phyloP scores from a whole-genome alignment of 2,329 filamentous ascomycete species.

The Fusarium sp. region DNA sequence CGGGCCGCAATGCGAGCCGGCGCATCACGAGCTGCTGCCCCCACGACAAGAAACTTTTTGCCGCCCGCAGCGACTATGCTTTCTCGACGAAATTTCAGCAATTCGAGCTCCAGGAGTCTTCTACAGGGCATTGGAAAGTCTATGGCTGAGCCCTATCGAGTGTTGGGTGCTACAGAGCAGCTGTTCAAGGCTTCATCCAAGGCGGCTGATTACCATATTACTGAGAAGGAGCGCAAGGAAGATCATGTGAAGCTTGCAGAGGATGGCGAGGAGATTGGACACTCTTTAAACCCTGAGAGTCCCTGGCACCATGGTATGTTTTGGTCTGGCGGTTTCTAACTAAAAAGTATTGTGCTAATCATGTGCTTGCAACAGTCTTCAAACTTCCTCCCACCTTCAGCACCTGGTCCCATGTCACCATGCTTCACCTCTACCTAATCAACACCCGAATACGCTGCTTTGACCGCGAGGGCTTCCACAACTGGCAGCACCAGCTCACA shows the following conservation, averaged over 20 bases:
- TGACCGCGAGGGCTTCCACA: conserved; percentile 73
- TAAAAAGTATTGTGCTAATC: not conserved
- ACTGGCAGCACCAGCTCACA: conserved; percentile 89
- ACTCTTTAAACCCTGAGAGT: conserved; percentile 48
- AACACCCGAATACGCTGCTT: conserved; percentile 86
- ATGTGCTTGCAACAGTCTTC: conserved; percentile 68
- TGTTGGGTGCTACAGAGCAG: conserved; percentile 81
- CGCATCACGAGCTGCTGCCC: conserved; percentile 45
- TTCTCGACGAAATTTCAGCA: conserved; percentile 54
- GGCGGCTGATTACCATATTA: conserved; percentile 82
- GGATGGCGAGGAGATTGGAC: conserved; percentile 84
- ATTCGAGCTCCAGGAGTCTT: conserved; percentile 50
- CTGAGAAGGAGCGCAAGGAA: conserved; percentile 73
- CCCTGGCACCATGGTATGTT: conserved; percentile 81
- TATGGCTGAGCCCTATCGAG: conserved; percentile 71
- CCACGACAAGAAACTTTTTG: conserved; percentile 39
- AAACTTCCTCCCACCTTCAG: conserved; percentile 88
- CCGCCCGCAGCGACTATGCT: conserved; percentile 18
- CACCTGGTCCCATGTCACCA: conserved; percentile 95
- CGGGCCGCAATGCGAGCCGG: conserved; percentile 51
- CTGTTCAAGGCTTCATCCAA: conserved; percentile 81
- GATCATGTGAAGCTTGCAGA: conserved; percentile 76
- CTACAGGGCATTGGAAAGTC: conserved; percentile 53
- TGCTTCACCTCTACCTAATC: conserved; percentile 95
- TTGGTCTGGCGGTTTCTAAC: not conserved